These are phyloP conservation scores for Escovopsis weberi DNA, from an alignment of 2,329 filamentous ascomycete genomes.

Conservation along the genomic window DNA sequence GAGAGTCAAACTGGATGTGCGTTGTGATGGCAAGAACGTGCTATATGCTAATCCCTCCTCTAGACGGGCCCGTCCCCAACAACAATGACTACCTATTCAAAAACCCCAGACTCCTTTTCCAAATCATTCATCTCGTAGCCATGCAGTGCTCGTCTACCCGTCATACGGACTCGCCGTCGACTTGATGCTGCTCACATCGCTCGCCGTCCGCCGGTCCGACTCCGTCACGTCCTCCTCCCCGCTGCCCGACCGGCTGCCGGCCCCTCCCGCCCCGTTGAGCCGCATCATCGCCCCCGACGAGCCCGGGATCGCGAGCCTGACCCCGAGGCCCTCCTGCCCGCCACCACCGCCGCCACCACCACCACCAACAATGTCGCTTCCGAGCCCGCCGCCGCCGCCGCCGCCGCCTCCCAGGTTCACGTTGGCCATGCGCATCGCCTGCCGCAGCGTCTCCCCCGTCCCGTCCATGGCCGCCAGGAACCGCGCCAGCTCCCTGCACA, in stretches of 20 bases:
- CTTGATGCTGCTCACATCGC: constrained; percentile 22
- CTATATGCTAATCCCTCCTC: too few species aligned
- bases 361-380: too few species aligned
- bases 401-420: constrained; percentile 11
- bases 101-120: too few species aligned
- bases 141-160: not conserved
- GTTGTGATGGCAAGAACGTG: too few species aligned
- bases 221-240: constrained; percentile 21
- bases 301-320: constrained; percentile 18
- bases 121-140: too few species aligned
- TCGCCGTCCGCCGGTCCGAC: constrained; percentile 22
- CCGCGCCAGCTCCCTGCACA: constrained; percentile 89
- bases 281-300: too few species aligned
- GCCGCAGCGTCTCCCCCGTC: constrained; percentile 62
- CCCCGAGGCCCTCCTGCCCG: constrained; percentile 12
- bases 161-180: constrained; percentile 18
- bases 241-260: constrained; percentile 14
- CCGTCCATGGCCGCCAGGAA: constrained; percentile 89
- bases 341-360: constrained; percentile 2
- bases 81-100: too few species aligned
- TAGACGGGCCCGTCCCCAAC: too few species aligned
- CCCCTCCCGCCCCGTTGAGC: constrained; percentile 15
- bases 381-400: not conserved
- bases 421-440: constrained; percentile 52
- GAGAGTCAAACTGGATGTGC: too few species aligned